phyloP scores from a whole-genome alignment of 441 rosid species.

The Jatropha podagrica region DNA sequence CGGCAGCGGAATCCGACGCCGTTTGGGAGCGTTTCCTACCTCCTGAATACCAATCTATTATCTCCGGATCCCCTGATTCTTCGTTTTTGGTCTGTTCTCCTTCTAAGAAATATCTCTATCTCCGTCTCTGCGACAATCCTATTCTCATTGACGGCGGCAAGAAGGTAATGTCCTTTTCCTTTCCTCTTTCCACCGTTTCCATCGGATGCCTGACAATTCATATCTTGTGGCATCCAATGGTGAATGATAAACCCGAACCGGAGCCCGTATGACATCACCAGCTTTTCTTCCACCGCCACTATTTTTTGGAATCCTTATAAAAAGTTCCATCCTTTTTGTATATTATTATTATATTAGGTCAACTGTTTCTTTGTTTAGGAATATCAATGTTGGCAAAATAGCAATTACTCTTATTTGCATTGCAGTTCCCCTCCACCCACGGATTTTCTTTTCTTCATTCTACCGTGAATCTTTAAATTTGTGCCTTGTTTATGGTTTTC shows the following conservation, averaged over 20 bases:
- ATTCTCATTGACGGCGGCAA: conserved; percentile 50
- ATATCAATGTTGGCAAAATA: neutral
- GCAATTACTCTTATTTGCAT: too few species aligned
- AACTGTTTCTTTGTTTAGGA: neutral
- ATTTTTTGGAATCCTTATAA: too few species aligned
- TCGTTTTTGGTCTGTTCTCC: conserved; percentile 12
- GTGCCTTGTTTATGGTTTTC: neutral
- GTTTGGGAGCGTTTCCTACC: conserved; percentile 71
- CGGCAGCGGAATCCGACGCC: conserved; percentile 49
- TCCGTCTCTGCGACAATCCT: conserved; percentile 46
- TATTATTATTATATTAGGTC: neutral
- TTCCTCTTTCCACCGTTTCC: neutral
- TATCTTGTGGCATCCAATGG: too few species aligned
- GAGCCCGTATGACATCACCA: too few species aligned
- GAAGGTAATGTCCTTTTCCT: conserved; percentile 37
- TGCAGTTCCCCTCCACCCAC: too few species aligned
- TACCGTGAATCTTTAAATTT: neutral
- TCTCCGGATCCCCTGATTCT: conserved; percentile 27
- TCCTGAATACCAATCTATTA: conserved; percentile 25
- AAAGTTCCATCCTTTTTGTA: too few species aligned
- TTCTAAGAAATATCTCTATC: conserved; percentile 50
- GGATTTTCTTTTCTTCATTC: too few species aligned
- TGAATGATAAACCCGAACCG: too few species aligned
- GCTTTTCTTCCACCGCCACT: too few species aligned
- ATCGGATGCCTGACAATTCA: too few species aligned